Conservation (phyloP, 148 eudicot genomes). For the Rhododendron williamsianum region DNA sequence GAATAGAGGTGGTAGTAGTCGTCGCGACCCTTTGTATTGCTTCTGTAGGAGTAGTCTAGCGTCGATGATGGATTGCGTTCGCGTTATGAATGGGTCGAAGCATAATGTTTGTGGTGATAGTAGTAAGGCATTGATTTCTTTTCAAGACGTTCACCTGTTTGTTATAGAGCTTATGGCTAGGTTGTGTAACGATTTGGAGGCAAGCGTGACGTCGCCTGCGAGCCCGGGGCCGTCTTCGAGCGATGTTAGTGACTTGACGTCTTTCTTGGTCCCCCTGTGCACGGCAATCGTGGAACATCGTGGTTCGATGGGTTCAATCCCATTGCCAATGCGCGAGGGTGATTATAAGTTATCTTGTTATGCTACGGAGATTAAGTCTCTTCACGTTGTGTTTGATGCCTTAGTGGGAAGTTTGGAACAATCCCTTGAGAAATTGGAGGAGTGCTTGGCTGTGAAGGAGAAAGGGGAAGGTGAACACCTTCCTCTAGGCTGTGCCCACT, state of each 20-base stretch:
- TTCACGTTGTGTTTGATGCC: conserved; percentile 26
- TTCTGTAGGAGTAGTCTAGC: conserved; percentile 60
- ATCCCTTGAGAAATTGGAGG: conserved; percentile 45
- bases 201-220: conserved; percentile 8
- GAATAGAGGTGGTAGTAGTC: not conserved
- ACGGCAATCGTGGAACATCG: conserved; percentile 16
- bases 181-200: conserved; percentile 27
- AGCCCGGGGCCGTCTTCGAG: conserved; percentile 15
- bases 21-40: conserved; percentile 38
- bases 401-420: conserved; percentile 34
- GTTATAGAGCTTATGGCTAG: conserved; percentile 44
- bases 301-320: conserved; percentile 9
- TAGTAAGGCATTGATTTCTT: conserved; percentile 6
- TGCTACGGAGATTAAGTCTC: conserved; percentile 25
- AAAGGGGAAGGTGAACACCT: conserved; percentile 22
- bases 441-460: conserved; percentile 13
- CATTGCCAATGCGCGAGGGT: conserved; percentile 16
- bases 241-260: conserved; percentile 56
- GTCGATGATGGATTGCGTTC: conserved; percentile 33
- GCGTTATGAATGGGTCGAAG: conserved; percentile 14
- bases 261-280: conserved; percentile 45
- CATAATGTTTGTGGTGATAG: not conserved
- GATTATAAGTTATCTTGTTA: conserved; percentile 13
- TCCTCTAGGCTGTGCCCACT: conserved; percentile 39
- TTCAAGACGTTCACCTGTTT: conserved; percentile 47